These are phyloP conservation scores for Wickerhamiella azyma DNA, from an alignment of 805 yeast species.

Conservation along the genomic window DNA sequence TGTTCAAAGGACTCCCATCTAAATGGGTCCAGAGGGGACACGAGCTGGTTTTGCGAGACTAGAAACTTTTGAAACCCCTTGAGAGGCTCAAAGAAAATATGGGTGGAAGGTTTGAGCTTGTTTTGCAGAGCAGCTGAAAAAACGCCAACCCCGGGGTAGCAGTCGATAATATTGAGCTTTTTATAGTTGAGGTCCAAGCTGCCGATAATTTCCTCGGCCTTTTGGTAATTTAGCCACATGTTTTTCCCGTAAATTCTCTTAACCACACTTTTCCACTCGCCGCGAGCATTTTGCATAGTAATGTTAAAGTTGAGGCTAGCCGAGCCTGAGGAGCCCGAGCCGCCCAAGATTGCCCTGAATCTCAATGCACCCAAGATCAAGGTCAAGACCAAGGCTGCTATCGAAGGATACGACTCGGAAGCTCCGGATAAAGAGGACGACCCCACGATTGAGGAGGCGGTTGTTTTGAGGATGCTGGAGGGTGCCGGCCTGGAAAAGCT, in stretches of 20 bases:
- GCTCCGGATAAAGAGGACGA: constrained; percentile 94
- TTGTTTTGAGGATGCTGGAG: constrained; percentile 55
- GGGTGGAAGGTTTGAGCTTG: constrained; percentile 45
- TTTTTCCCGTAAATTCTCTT: constrained; percentile 20
- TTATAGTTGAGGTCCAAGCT: constrained; percentile 30
- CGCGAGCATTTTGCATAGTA: constrained; percentile 11
- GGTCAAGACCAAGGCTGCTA: constrained; percentile 59
- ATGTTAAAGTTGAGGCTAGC: constrained; percentile 22
- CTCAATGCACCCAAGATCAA: constrained; percentile 32
- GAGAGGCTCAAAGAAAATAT: constrained; percentile 47
- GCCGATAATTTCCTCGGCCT: constrained; percentile 31
- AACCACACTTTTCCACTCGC: constrained; percentile 16
- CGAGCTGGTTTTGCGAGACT: constrained; percentile 9
- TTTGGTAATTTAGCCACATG: constrained; percentile 20
- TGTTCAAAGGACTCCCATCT: constrained; percentile 50
- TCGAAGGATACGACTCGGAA: constrained; percentile 94
- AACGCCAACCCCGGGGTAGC: constrained; percentile 33
- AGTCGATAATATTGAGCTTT: constrained; percentile 24
- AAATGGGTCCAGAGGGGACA: constrained; percentile 40
- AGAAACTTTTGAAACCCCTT: constrained; percentile 21
- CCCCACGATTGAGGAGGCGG: constrained; percentile 79
- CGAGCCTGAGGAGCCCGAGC: not conserved
- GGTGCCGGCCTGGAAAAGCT: constrained; percentile 60
- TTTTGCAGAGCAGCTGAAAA: constrained; percentile 52
- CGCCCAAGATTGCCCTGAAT: constrained; percentile 12